Conservation (phyloP, 2,329 filamentous ascomycete species). For the Coniochaeta ligniaria region DNA sequence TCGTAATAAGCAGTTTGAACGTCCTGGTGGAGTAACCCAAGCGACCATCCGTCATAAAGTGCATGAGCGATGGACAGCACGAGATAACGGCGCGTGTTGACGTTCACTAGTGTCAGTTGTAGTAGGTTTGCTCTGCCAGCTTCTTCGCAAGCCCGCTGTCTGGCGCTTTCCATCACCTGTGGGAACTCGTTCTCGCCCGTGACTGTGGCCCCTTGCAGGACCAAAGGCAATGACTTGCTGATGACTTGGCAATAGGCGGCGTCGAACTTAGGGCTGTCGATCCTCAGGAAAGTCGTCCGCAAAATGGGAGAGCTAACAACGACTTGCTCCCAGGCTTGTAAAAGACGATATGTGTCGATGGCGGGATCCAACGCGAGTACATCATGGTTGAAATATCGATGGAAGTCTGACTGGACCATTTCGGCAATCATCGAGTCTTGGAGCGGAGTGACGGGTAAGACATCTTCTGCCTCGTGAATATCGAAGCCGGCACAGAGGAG, state of each 20-base stretch:
- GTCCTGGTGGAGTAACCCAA: conserved; percentile 66
- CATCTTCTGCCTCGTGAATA: conserved; percentile 39
- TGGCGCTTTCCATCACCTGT: conserved; percentile 28
- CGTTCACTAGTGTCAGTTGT: conserved; percentile 36
- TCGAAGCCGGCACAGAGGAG: conserved; percentile 25
- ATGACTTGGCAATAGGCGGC: conserved; percentile 44
- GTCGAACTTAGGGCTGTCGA: conserved; percentile 53
- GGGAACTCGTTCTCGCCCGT: conserved; percentile 24
- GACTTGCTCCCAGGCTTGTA: conserved; percentile 54
- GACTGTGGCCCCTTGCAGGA: conserved; percentile 16
- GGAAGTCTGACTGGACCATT: conserved; percentile 68
- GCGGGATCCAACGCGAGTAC: conserved; percentile 52
- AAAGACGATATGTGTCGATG: conserved; percentile 50
- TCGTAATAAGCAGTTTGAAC: conserved; percentile 57
- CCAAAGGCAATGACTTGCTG: conserved; percentile 13
- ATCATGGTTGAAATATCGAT: conserved; percentile 81
- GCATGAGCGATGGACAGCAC: conserved; percentile 76
- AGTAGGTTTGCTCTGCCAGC: conserved; percentile 34
- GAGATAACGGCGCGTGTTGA: conserved; percentile 30
- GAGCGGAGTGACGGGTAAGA: conserved; percentile 72
- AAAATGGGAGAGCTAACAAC: conserved; percentile 60
- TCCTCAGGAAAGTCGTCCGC: conserved; percentile 62
- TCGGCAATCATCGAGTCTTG: conserved; percentile 83
- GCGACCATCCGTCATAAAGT: conserved; percentile 83
- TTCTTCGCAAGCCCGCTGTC: conserved; percentile 24